phyloP scores from a whole-genome alignment of 495 filamentous ascomycete genomes.

The Penicillium longicatenatum region DNA sequence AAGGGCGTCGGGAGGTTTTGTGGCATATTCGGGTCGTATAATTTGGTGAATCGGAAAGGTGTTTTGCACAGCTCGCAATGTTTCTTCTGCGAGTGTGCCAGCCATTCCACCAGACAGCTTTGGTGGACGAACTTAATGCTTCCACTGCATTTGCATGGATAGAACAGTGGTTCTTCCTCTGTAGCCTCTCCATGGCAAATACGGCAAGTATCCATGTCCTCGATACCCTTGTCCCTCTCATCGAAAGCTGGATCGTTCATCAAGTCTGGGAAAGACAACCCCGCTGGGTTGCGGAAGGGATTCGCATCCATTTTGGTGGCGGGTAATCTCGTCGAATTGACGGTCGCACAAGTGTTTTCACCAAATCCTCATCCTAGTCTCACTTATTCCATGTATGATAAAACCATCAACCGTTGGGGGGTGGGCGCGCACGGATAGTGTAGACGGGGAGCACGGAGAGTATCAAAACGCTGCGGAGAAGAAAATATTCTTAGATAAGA shows the following conservation, averaged over 20 bases:
- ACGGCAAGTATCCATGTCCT: constrained; percentile 78
- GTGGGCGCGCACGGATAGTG: not conserved
- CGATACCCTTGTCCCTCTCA: constrained; percentile 42
- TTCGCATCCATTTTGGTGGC: constrained; percentile 32
- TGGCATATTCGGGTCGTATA: constrained; percentile 94
- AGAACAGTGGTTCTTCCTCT: constrained; percentile 86
- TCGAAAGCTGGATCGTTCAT: constrained; percentile 67
- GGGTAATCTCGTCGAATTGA: constrained; percentile 21
- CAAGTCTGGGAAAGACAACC: constrained; percentile 51
- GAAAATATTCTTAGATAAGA: not conserved
- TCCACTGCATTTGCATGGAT: constrained; percentile 97
- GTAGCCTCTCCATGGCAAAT: constrained; percentile 93
- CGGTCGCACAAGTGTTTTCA: constrained; percentile 22
- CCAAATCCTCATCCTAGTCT: constrained; percentile 29
- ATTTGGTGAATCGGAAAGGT: constrained; percentile 93
- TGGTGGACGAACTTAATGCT: constrained; percentile 99
- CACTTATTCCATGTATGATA: not conserved
- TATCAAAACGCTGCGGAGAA: not conserved
- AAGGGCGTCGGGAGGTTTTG: constrained; percentile 73
- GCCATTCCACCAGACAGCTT: constrained; percentile 96
- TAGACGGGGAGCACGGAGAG: not conserved
- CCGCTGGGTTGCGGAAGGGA: constrained; percentile 19
- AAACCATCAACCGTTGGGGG: not conserved
- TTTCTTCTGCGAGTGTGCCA: constrained; percentile 97
- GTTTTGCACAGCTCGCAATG: constrained; percentile 99